Percentiles rank a stretch among this genome's conserved stretches.
These are phyloP conservation scores for Paraphysoderma sedebokerense DNA, from an alignment of 371 early-diverging fungal species.

Conservation along the genomic window DNA sequence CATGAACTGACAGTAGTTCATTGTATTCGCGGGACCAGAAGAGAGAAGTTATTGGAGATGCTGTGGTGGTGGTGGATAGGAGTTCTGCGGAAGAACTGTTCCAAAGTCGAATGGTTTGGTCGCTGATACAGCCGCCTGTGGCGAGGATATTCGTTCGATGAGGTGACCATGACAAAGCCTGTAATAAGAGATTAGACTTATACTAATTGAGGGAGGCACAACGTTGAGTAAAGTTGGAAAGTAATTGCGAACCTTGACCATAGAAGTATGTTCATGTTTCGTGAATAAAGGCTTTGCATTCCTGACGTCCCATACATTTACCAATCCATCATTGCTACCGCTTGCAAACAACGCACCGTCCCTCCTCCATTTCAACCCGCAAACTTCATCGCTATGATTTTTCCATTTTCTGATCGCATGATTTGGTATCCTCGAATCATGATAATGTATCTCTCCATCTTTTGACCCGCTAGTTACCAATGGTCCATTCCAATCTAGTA, in stretches of 20 bases:
- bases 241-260: no score
- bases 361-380: constrained; percentile 85
- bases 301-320: constrained; percentile 91
- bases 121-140: constrained; percentile 91
- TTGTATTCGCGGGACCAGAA: constrained; percentile 81
- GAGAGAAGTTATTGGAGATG: constrained; percentile 89
- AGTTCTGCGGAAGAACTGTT: constrained; percentile 58
- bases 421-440: constrained; percentile 77
- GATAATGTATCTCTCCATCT: constrained; percentile 82
- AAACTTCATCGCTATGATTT: constrained; percentile 69
- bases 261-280: constrained; percentile 55
- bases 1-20: constrained; percentile 90
- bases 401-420: constrained; percentile 49
- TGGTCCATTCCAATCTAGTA: constrained; percentile 70
- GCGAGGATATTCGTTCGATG: constrained; percentile 52
- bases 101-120: constrained; percentile 91
- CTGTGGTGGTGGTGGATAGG: constrained; percentile 53
- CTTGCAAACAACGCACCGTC: constrained; percentile 81
- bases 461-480: constrained; percentile 71
- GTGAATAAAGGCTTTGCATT: no score
- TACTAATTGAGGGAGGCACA: no score
- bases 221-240: no score
- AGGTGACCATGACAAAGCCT: constrained; percentile 97
- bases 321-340: constrained; percentile 93
- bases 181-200: no score